phyloP scores from a whole-genome alignment of 2,329 filamentous ascomycete genomes.

The Neonectria sp. region DNA sequence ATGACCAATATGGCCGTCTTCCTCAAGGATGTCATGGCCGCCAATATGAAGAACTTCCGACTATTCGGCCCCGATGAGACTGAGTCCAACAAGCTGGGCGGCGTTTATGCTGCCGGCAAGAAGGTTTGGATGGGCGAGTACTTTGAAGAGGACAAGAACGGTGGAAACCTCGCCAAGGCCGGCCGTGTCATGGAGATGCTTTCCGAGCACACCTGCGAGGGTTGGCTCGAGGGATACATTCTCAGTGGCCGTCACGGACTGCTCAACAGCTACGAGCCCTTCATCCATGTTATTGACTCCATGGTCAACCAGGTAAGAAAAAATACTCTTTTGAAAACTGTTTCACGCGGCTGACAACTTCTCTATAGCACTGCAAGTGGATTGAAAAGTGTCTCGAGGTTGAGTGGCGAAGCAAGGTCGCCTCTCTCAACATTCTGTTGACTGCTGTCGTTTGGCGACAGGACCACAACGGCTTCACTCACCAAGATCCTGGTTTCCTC shows the following conservation, averaged over 20 bases:
- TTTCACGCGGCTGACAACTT: conserved; percentile 25
- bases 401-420: conserved; percentile 80
- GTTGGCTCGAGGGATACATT: conserved; percentile 85
- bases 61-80: conserved; percentile 87
- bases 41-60: conserved; percentile 79
- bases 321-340: neutral
- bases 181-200: conserved; percentile 88
- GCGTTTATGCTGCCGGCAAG: conserved; percentile 81
- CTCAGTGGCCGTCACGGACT: conserved; percentile 82
- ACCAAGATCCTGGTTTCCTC: conserved; percentile 86
- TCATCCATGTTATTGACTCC: conserved; percentile 86
- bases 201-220: conserved; percentile 85
- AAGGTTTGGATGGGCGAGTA: conserved; percentile 87
- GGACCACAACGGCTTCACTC: conserved; percentile 88
- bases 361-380: conserved; percentile 82
- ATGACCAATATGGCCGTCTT: conserved; percentile 80
- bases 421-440: conserved; percentile 84
- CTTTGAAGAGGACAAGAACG: conserved; percentile 82
- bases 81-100: conserved; percentile 82
- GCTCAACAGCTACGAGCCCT: conserved; percentile 86
- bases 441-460: conserved; percentile 87
- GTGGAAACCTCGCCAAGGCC: conserved; percentile 77
- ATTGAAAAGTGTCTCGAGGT: conserved; percentile 86
- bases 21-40: conserved; percentile 76
- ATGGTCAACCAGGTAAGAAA: conserved; percentile 82